Percentiles rank a stretch among this genome's conserved stretches.
Conservation (phyloP, 805 yeast species). For the Metschnikowia lunata region DNA sequence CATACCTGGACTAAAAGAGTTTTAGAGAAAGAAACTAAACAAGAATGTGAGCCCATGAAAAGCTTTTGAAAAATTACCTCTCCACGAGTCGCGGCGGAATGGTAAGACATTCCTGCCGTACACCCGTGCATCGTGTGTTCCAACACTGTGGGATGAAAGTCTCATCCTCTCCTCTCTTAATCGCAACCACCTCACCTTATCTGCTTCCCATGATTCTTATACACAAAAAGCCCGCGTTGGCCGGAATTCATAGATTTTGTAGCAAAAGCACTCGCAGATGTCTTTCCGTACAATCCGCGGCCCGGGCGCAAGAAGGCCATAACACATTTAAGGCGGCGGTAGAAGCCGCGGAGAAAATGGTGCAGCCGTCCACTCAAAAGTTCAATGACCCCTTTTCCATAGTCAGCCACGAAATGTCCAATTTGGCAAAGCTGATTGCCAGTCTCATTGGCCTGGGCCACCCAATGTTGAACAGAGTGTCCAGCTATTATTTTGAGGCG, state of each 20-base stretch:
- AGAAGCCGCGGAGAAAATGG: slow-evolving; percentile 68
- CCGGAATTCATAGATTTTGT: slow-evolving; percentile 3
- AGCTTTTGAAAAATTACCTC: no score
- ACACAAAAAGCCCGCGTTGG: slow-evolving; percentile 8
- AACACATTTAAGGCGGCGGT: slow-evolving; percentile 49
- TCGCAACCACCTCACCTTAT: not conserved
- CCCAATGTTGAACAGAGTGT: slow-evolving; percentile 85
- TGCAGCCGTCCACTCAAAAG: slow-evolving; percentile 43
- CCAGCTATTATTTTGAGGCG: slow-evolving; percentile 92
- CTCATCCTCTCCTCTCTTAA: not conserved
- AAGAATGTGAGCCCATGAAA: not conserved
- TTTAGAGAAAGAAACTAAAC: not conserved
- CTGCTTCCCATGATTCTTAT: slow-evolving; percentile 2
- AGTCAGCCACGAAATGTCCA: slow-evolving; percentile 90
- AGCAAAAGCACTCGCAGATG: slow-evolving; percentile 5
- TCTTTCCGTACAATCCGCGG: not conserved
- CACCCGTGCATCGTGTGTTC: slow-evolving; percentile 1
- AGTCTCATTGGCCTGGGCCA: slow-evolving; percentile 87
- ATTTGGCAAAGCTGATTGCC: slow-evolving; percentile 82
- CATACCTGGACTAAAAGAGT: slow-evolving; percentile 2
- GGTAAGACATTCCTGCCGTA: not conserved
- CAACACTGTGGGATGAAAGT: no score
- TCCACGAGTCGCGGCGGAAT: not conserved
- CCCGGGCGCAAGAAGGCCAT: slow-evolving; percentile 1
- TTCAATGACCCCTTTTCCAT: slow-evolving; percentile 82